Percentiles rank a stretch among this genome's conserved stretches.
phyloP scores from a whole-genome alignment of 495 filamentous ascomycete species.

The Saxophila tyrrhenica region DNA sequence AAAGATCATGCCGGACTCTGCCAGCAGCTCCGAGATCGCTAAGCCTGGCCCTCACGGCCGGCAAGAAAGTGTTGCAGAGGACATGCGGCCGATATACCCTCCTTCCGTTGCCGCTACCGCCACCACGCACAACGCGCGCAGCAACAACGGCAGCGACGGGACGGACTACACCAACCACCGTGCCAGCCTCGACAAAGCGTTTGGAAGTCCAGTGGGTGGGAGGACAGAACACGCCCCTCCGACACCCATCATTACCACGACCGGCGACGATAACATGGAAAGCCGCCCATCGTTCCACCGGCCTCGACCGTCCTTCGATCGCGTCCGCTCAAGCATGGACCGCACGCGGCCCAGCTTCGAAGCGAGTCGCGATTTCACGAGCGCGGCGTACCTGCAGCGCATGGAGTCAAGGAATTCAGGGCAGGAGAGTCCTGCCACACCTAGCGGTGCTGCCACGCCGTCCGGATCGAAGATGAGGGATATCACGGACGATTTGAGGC shows the following conservation, averaged over 20 bases:
- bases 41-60: constrained; percentile 30
- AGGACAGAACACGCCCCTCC: constrained; percentile 6
- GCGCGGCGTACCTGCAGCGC: constrained; percentile 67
- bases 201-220: not conserved
- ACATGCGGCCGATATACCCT: constrained; percentile 80
- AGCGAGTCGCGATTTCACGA: constrained; percentile 78
- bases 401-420: constrained; percentile 44
- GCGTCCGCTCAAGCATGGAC: constrained; percentile 65
- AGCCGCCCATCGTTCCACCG: constrained; percentile 28
- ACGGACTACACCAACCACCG: constrained; percentile 71
- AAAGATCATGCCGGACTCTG: constrained; percentile 34
- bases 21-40: constrained; percentile 50
- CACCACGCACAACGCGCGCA: constrained; percentile 70
- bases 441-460: not conserved
- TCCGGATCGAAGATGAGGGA: not conserved
- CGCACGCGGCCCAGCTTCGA: constrained; percentile 69
- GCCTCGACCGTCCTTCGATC: constrained; percentile 62
- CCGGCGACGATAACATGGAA: not conserved
- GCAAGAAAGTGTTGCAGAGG: constrained; percentile 49
- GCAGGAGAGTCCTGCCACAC: not conserved
- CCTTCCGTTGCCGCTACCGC: constrained; percentile 67
- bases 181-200: constrained; percentile 27
- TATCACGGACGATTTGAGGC: not conserved
- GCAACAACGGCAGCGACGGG: constrained; percentile 85
- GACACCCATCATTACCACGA: constrained; percentile 8